Conservation (phyloP, 805 yeast species). For the Saccharomyces jurei region DNA sequence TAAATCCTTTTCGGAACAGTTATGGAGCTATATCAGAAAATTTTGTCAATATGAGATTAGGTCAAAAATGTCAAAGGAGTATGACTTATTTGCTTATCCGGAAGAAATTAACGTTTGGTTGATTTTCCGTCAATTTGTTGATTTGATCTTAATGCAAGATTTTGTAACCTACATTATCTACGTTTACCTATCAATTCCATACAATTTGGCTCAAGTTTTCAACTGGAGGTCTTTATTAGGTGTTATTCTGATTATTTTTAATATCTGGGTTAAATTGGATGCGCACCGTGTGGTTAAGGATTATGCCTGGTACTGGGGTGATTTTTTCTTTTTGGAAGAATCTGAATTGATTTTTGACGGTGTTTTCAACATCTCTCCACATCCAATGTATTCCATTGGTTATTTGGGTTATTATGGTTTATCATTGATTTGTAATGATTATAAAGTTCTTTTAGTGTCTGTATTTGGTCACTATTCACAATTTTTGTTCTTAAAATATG, state of each 20-base stretch:
- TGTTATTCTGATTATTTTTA: constrained; percentile 54
- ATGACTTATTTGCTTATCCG: constrained; percentile 41
- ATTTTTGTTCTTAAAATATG: constrained; percentile 62
- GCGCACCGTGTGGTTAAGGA: constrained; percentile 86
- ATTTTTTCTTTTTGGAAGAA: constrained; percentile 72
- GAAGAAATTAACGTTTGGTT: constrained; percentile 79
- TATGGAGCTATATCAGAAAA: constrained; percentile 27
- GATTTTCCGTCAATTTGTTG: constrained; percentile 69
- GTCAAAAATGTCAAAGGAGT: constrained; percentile 36
- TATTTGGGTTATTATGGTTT: constrained; percentile 82
- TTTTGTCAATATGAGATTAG: constrained; percentile 40
- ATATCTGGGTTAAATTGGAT: constrained; percentile 77
- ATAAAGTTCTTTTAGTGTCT: constrained; percentile 60
- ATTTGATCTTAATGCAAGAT: constrained; percentile 77
- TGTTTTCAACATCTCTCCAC: constrained; percentile 83
- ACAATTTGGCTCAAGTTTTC: constrained; percentile 38
- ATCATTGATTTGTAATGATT: constrained; percentile 67
- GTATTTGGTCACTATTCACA: constrained; percentile 70
- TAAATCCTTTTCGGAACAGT: constrained; percentile 1
- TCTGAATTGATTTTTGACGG: constrained; percentile 74
- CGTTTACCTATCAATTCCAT: constrained; percentile 40
- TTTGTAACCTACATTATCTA: constrained; percentile 65
- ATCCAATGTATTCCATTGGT: constrained; percentile 88
- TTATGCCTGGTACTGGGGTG: constrained; percentile 95
- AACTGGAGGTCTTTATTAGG: constrained; percentile 52